Evolutionary conservation across 495 filamentous ascomycete genomes (phyloP).

Genomic region (Talaromyces trachyspermus): DNA sequence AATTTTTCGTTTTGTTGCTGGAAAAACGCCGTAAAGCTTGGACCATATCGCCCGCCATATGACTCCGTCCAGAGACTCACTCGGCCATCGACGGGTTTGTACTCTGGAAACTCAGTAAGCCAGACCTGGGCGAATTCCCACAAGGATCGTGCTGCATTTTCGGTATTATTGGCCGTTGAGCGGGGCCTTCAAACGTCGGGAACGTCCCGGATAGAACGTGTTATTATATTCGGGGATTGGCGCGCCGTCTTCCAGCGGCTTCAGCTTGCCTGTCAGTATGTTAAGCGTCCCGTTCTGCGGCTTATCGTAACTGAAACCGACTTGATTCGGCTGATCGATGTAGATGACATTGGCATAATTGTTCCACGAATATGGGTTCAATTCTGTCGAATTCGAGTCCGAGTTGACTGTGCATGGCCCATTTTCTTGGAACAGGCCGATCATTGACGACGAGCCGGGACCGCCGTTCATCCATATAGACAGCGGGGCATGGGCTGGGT

Average conservation of each 20-base stretch:
- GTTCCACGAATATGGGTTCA: conserved; percentile 54
- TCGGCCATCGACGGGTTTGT: conserved; percentile 46
- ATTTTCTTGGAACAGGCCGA: conserved; percentile 56
- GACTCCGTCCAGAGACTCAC: conserved; percentile 51
- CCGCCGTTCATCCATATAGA: conserved; percentile 52
- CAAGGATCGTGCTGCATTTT: conserved; percentile 44
- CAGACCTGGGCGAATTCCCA: conserved; percentile 55
- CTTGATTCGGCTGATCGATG: conserved; percentile 57
- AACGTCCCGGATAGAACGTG: conserved; percentile 56
- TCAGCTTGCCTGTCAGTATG: conserved; percentile 30
- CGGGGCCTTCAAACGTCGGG: conserved; percentile 35
- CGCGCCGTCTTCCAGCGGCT: conserved; percentile 26
- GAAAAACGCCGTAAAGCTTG: conserved; percentile 56
- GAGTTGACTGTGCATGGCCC: conserved; percentile 53
- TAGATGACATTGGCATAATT: conserved; percentile 58
- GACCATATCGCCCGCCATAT: conserved; percentile 64
- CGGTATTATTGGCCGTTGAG: conserved; percentile 42
- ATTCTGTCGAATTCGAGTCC: conserved; percentile 41
- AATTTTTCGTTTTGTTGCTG: conserved; percentile 56
- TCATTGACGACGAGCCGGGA: conserved; percentile 52
- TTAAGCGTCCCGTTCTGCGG: conserved; percentile 41
- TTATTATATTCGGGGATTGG: conserved; percentile 48
- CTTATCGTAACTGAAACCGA: conserved; percentile 53
- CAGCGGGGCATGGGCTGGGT: conserved; percentile 43
- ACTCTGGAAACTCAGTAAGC: conserved; percentile 48